Evolutionary conservation across 2,329 filamentous ascomycete genomes (phyloP).

Genomic region (Fusarium sp.): DNA sequence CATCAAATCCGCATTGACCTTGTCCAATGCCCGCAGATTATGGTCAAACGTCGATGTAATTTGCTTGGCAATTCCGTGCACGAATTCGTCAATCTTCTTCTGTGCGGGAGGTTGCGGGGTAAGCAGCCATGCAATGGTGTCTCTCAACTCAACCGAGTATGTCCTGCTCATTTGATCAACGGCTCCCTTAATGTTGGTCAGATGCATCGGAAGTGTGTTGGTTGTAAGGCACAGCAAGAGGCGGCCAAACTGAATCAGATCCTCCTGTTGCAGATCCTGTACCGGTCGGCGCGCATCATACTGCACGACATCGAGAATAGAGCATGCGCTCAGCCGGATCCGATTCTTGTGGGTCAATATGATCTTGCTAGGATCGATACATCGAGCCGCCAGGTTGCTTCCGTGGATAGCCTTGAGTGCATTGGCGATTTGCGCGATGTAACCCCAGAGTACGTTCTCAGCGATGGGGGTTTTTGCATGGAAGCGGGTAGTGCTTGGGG

Average conservation of each 20-base stretch:
- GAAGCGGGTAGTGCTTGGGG: conserved; percentile 57
- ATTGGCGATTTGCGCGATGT: conserved; percentile 91
- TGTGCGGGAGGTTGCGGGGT: conserved; percentile 70
- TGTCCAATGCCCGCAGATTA: conserved; percentile 84
- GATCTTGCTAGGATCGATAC: conserved; percentile 90
- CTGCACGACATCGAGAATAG: conserved; percentile 90
- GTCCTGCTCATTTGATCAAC: conserved; percentile 83
- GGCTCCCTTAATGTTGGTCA: conserved; percentile 76
- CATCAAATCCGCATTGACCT: conserved; percentile 78
- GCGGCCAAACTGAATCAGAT: conserved; percentile 87
- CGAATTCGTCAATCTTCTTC: conserved; percentile 85
- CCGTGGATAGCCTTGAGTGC: conserved; percentile 90
- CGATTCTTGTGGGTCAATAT: conserved; percentile 92
- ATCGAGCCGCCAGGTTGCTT: conserved; percentile 85
- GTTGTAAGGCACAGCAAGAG: conserved; percentile 87
- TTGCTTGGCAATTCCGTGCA: conserved; percentile 84
- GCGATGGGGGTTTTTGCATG: conserved; percentile 66
- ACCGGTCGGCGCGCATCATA: conserved; percentile 80
- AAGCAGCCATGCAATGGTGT: conserved; percentile 87
- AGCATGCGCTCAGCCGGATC: conserved; percentile 89
- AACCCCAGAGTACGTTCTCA: conserved; percentile 89
- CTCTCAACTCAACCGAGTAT: conserved; percentile 85
- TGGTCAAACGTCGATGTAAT: conserved; percentile 83
- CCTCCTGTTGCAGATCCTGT: conserved; percentile 87
- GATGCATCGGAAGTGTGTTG: conserved; percentile 69